Evolutionary conservation across 148 eudicot genomes (phyloP).

Genomic region (Dianthus caryophyllus): DNA sequence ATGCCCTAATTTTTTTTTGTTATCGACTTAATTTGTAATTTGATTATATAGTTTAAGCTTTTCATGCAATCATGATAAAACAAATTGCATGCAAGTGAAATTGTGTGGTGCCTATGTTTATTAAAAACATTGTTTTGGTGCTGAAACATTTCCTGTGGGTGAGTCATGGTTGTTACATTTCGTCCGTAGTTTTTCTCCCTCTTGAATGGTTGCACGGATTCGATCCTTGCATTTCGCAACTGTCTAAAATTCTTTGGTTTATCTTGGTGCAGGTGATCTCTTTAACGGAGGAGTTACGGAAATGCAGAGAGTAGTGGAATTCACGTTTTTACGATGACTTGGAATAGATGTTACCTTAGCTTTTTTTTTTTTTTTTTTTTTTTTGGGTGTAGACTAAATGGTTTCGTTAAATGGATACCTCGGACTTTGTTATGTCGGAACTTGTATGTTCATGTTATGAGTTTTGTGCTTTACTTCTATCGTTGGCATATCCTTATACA

Average conservation of each 20-base stretch:
- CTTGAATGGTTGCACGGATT: too few species aligned
- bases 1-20: neutral
- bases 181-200: too few species aligned
- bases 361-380: neutral
- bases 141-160: too few species aligned
- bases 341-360: neutral
- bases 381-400: neutral
- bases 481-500: neutral
- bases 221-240: neutral
- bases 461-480: neutral
- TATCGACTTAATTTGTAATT: neutral
- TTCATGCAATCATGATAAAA: too few species aligned
- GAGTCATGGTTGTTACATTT: too few species aligned
- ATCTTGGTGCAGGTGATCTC: conserved; percentile 17
- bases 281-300: neutral
- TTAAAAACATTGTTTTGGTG: too few species aligned
- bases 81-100: too few species aligned
- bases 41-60: too few species aligned
- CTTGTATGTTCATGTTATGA: neutral
- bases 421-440: neutral
- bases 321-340: neutral
- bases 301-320: conserved; percentile 12
- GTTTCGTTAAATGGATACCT: neutral
- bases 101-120: too few species aligned
- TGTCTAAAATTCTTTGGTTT: neutral